Base-by-base conservation (phyloP, 306 rosid species). In the Dalbergia cultrata region DNA sequence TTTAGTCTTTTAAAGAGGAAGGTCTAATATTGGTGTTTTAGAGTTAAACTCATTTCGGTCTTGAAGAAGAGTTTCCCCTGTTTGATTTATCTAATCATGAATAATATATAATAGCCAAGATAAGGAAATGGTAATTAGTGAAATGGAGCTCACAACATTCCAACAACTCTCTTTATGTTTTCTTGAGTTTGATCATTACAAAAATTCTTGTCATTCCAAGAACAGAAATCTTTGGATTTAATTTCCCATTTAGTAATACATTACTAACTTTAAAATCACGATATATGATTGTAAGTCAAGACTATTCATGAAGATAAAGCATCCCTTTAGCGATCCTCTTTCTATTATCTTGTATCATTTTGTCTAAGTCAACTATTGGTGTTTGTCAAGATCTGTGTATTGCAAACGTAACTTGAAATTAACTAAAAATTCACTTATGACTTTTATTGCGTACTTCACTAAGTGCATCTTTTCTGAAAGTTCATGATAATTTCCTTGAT, bases 141-240 rank as follows among this genome's bases (percentile, higher is more conserved):
- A 31, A 22, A 37, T 5, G 9, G 10, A 60, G 67, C 90, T 87
- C 59, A 89, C 90, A 43, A 58, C 16, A 89, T 89, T n/a, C 87
- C 89, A 7, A 83, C 93, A 52, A 89, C 67, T 76, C 80, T 81
- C 4, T 7, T 41, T 1, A 88, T 87, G 68, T 56, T 78, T 76
- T 72, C 86, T 75, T 77, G 80, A 47, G 78, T 83, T 72, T 89
- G 84, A 77, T 86, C 77, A 7, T 21, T 44, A 33, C 60, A 76
- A 26, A 57, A 22, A 90, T 82, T 43, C 75, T 83, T 53, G 89
- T 81, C 83, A 78, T 39, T 0, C 89, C 90, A 79, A 90, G 87
- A 33, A 87, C 83, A 3, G 88, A 59, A 31, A 90, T 79, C 45
- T 88, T 90, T 39, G 87, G 61, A 47, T 87, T 80, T 70, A 88